Base-by-base conservation (phyloP, 441 rosid species). In the Monsonia emarginata region DNA sequence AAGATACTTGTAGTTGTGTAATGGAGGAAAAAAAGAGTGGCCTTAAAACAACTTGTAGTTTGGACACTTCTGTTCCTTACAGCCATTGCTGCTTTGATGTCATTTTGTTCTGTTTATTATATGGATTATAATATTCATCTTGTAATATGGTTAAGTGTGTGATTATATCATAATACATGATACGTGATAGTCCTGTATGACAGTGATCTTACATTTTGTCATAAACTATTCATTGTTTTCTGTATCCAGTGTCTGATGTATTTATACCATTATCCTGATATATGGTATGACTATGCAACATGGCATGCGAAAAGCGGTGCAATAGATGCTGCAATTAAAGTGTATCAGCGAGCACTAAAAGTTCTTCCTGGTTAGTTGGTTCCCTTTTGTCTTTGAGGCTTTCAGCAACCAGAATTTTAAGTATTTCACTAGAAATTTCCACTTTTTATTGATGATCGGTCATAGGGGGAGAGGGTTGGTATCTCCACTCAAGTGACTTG, bases 231-330 rank as follows among this genome's bases (percentile, higher is more conserved):
- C 30, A 25, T 75, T 62, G 57, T 71, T 40, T 72, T 78, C 38
- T 54, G 64, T 76, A 65, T 68, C 50, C 87, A 91, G 97, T 86
- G 97, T 82, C 80, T 94, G 74, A 90, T 90, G 95, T 90, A 87
- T 79, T 79, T 94, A 69, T 89, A 87, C 79, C 97, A 94, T 82
- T 94, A 89, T 75, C 96, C 95, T 68, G 92, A 89, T 78, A 79
- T 84, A 76, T 94, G 96, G 99, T 86, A 89, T 78, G 95, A 94
- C 80, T 94, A 87, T 83, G 97, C 96, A 68, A 85, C 83, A 9
- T 94, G 98, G 97, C 93, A 87, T 74, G 83, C 88, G 62, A 90
- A 89, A 84, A 77, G 79, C 84, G 97, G 98, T 67, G 80, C 91
- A 30, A 64, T 80, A 34, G 98, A 94, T 79, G 85, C 92, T 68